phyloP scores from a whole-genome alignment of 371 early-diverging fungal species.

The Polyrhizophydium stewartii region DNA sequence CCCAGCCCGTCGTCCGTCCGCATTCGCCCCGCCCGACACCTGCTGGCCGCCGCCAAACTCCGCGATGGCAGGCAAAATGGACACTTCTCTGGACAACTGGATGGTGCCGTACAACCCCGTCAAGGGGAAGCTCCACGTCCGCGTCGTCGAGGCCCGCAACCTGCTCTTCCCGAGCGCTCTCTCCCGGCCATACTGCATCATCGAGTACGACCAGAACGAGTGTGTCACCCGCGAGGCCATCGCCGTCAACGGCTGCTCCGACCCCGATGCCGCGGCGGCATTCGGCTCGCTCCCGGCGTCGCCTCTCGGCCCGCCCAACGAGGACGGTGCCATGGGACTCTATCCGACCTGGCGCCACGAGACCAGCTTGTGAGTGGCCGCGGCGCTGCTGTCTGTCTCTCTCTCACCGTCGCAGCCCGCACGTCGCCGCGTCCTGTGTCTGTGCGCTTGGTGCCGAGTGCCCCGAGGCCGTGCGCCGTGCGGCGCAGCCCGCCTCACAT shows the following conservation, averaged over 20 bases:
- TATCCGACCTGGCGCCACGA: conserved; percentile 58
- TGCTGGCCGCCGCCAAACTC: too few species aligned
- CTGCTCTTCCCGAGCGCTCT: conserved; percentile 13
- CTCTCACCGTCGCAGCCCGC: too few species aligned
- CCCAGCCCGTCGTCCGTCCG: too few species aligned
- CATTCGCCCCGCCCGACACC: too few species aligned
- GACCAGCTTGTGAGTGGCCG: conserved; percentile 57
- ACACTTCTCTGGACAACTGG: neutral
- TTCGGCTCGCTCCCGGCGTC: neutral
- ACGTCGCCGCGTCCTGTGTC: too few species aligned
- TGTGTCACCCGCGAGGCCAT: conserved; percentile 29
- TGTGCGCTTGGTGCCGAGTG: too few species aligned
- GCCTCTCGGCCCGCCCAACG: neutral
- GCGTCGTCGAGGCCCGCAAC: conserved; percentile 41
- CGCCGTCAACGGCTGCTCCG: neutral
- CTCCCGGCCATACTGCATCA: conserved; percentile 40
- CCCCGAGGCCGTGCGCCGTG: too few species aligned
- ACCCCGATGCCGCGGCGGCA: too few species aligned
- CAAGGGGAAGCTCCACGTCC: conserved; percentile 37
- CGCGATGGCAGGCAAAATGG: neutral
- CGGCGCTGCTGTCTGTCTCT: too few species aligned
- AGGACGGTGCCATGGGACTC: neutral
- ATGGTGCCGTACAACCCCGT: neutral
- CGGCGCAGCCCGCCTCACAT: too few species aligned
- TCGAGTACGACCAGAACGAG: conserved; percentile 49